These are phyloP conservation scores for Candida sonorensis DNA, from an alignment of 805 yeast species.

Conservation along the genomic window DNA sequence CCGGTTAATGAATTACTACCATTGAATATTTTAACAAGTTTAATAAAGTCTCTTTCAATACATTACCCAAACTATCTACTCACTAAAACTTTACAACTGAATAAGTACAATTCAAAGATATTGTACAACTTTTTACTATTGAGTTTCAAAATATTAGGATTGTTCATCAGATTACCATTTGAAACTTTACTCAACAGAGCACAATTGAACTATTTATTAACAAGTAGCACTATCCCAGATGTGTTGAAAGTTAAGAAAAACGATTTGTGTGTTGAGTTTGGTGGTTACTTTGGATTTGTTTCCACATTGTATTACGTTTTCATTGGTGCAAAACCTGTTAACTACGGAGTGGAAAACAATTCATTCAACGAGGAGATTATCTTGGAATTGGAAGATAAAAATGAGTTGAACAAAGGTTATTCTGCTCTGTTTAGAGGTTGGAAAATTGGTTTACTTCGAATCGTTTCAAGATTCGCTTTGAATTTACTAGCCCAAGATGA, in stretches of 20 bases:
- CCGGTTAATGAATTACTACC: slow-evolving; percentile 51
- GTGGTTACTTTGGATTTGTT: slow-evolving; percentile 47
- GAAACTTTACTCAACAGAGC: slow-evolving; percentile 83
- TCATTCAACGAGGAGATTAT: slow-evolving; percentile 15
- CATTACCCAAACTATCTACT: slow-evolving; percentile 47
- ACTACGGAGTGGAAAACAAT: slow-evolving; percentile 16
- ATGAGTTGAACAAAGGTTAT: slow-evolving; percentile 37
- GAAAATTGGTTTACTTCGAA: slow-evolving; percentile 77
- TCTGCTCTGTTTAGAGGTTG: slow-evolving; percentile 78
- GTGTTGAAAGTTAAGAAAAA: slow-evolving; percentile 37
- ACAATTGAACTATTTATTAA: slow-evolving; percentile 60
- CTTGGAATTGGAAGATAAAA: slow-evolving; percentile 26
- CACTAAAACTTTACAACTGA: slow-evolving; percentile 57
- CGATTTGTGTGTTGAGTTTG: slow-evolving; percentile 54
- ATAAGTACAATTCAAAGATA: slow-evolving; percentile 55
- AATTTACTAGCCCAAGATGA: slow-evolving; percentile 47
- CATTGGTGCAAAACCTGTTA: slow-evolving; percentile 28
- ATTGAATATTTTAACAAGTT: slow-evolving; percentile 47
- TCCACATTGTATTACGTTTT: slow-evolving; percentile 45
- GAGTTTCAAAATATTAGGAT: slow-evolving; percentile 55
- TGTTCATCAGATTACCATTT: slow-evolving; percentile 74
- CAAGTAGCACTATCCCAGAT: slow-evolving; percentile 29
- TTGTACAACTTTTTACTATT: slow-evolving; percentile 54
- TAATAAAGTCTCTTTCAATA: slow-evolving; percentile 21
- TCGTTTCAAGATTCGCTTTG: slow-evolving; percentile 79